Percentiles rank a stretch among this genome's conserved stretches.
Evolutionary conservation across 2,329 filamentous ascomycete species (phyloP).

Genomic region (Beauveria varroae): DNA sequence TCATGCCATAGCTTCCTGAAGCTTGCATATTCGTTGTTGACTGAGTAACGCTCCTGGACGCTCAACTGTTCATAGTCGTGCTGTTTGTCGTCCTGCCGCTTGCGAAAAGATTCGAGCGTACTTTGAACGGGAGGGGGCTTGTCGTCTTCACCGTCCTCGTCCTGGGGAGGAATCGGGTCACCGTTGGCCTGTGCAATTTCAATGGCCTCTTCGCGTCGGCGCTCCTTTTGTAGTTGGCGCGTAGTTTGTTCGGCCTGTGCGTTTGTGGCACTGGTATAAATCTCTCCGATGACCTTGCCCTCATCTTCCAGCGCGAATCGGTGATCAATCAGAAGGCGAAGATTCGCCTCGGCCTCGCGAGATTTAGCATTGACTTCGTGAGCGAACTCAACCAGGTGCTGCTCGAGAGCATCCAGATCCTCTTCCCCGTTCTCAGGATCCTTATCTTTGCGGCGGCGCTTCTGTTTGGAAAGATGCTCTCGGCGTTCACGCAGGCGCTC

Average conservation of each 20-base stretch:
- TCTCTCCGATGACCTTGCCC: slow-evolving; percentile 28
- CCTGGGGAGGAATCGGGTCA: slow-evolving; percentile 15
- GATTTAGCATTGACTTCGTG: slow-evolving; percentile 35
- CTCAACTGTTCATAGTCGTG: slow-evolving; percentile 35
- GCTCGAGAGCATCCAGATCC: slow-evolving; percentile 31
- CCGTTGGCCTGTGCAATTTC: slow-evolving; percentile 13
- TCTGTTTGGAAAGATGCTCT: slow-evolving; percentile 23
- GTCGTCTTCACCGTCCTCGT: slow-evolving; percentile 19
- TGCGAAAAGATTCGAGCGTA: slow-evolving; percentile 26
- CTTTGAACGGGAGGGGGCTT: slow-evolving; percentile 18
- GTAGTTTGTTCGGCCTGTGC: slow-evolving; percentile 14
- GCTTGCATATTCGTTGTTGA: slow-evolving; percentile 51
- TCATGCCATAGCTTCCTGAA: slow-evolving; percentile 54
- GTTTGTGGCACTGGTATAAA: slow-evolving; percentile 25
- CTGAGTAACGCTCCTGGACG: slow-evolving; percentile 41
- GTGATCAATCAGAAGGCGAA: slow-evolving; percentile 43
- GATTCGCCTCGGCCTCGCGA: slow-evolving; percentile 35
- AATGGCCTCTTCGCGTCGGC: not conserved
- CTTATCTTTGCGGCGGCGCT: slow-evolving; percentile 29
- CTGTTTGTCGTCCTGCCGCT: slow-evolving; percentile 29
- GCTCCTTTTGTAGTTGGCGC: slow-evolving; percentile 10
- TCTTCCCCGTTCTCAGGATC: slow-evolving; percentile 25
- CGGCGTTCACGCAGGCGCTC: slow-evolving; percentile 35
- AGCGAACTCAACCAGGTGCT: slow-evolving; percentile 32
- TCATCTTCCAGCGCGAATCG: slow-evolving; percentile 44